These are phyloP conservation scores for Chlorella sp. DNA, from an alignment of 139 green algal species.

Conservation along the genomic window DNA sequence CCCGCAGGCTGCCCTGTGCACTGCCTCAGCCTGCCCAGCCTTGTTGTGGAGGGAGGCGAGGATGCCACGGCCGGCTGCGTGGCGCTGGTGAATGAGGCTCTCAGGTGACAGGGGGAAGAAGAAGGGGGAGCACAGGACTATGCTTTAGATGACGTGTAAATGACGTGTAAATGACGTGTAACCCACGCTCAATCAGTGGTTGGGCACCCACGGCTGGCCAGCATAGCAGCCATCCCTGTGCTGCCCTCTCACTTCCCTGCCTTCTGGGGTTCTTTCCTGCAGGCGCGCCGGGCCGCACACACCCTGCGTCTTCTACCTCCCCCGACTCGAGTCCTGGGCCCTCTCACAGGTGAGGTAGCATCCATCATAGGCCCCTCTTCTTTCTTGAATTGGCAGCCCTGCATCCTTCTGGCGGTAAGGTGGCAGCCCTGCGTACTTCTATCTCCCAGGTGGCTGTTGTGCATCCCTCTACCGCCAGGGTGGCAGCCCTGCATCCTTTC, in stretches of 20 bases:
- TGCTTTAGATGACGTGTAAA: too few species aligned
- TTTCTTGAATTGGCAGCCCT: neutral
- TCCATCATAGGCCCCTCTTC: too few species aligned
- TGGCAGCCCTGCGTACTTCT: too few species aligned
- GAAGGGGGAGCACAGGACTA: neutral
- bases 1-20: constrained; percentile 36
- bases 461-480: neutral
- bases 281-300: constrained; percentile 6
- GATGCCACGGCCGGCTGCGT: constrained; percentile 35
- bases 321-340: constrained; percentile 46
- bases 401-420: neutral
- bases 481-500: too few species aligned
- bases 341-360: constrained; percentile 13
- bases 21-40: constrained; percentile 51
- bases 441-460: neutral
- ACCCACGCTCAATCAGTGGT: too few species aligned
- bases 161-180: too few species aligned
- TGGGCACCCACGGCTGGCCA: neutral
- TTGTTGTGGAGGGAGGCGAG: constrained; percentile 39
- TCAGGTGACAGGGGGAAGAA: neutral
- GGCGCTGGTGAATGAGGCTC: constrained; percentile 11
- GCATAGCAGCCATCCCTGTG: neutral
- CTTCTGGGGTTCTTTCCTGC: neutral
- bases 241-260: neutral
- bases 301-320: constrained; percentile 38